Conservation (phyloP, 139 green algal species). For the Volvox africanus region DNA sequence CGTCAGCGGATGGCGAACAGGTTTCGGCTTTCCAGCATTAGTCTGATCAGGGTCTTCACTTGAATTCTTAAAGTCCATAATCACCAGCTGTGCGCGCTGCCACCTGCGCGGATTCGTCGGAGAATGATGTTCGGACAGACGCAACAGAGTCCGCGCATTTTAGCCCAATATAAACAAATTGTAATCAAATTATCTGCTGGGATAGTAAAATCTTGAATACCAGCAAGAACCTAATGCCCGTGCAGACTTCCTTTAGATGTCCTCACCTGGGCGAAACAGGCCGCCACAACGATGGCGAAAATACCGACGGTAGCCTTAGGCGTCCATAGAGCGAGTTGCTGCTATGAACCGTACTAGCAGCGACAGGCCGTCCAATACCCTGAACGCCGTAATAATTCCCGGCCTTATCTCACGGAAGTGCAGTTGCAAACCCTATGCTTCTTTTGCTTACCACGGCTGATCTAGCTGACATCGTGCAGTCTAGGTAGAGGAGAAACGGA, state of each 20-base stretch:
- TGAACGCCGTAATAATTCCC: background rate
- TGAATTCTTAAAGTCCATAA: slow-evolving; percentile 26
- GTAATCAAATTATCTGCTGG: no score
- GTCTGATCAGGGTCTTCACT: background rate
- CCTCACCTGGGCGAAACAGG: background rate
- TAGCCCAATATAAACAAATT: no score
- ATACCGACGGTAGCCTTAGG: background rate
- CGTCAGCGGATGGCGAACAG: slow-evolving; percentile 33
- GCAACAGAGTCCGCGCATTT: background rate
- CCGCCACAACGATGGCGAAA: background rate
- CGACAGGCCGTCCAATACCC: background rate
- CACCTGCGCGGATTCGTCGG: slow-evolving; percentile 2
- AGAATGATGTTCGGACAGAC: background rate
- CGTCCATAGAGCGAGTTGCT: background rate
- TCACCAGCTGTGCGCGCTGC: slow-evolving; percentile 12
- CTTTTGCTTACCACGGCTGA: background rate
- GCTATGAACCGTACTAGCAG: background rate
- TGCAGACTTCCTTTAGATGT: no score
- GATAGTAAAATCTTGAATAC: no score
- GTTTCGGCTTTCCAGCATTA: background rate
- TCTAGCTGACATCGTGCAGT: background rate
- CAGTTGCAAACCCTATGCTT: background rate
- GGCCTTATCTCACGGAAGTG: background rate
- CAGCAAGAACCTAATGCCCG: no score
- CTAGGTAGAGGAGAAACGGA: background rate